A percentile compares a stretch with the other conserved stretches of the same genome.
Conservation (phyloP, 345 rosid genomes). For the Salix exigua region DNA sequence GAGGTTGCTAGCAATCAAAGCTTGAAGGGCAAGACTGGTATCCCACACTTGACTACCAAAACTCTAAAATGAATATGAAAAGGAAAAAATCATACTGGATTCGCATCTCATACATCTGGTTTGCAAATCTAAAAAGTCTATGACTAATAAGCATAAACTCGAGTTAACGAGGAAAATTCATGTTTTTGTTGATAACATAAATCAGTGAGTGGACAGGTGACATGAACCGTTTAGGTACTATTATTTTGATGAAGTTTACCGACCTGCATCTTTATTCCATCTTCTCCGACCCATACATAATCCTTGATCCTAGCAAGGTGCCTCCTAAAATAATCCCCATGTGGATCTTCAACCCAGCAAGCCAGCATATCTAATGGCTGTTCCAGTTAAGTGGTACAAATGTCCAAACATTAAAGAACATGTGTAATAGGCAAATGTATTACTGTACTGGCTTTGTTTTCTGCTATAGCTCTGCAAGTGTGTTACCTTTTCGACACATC, state of each 20-base stretch:
- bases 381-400: neutral
- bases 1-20: conserved; percentile 11
- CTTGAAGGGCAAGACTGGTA: conserved; percentile 16
- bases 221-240: too few species aligned
- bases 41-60: conserved; percentile 25
- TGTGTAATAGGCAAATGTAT: too few species aligned
- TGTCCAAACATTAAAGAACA: too few species aligned
- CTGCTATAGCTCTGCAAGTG: too few species aligned
- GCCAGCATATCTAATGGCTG: conserved; percentile 28
- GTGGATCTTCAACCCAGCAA: conserved; percentile 37
- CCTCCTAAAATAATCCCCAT: conserved; percentile 17
- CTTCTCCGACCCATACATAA: conserved; percentile 14
- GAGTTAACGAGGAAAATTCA: too few species aligned
- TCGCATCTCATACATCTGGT: too few species aligned
- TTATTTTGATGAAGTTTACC: neutral
- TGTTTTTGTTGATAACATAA: too few species aligned
- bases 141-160: too few species aligned
- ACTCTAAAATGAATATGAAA: conserved; percentile 2
- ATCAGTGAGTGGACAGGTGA: too few species aligned
- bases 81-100: neutral
- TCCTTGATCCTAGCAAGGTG: conserved; percentile 17
- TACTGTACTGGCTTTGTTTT: too few species aligned
- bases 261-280: conserved; percentile 18
- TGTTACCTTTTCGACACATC: conserved; percentile 18
- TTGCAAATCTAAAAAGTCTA: too few species aligned